Evolutionary conservation across 2,329 filamentous ascomycete species (phyloP), one percentile per base, ranked within the genome.

Genomic region (Magnaporthiopsis incrustans): DNA sequence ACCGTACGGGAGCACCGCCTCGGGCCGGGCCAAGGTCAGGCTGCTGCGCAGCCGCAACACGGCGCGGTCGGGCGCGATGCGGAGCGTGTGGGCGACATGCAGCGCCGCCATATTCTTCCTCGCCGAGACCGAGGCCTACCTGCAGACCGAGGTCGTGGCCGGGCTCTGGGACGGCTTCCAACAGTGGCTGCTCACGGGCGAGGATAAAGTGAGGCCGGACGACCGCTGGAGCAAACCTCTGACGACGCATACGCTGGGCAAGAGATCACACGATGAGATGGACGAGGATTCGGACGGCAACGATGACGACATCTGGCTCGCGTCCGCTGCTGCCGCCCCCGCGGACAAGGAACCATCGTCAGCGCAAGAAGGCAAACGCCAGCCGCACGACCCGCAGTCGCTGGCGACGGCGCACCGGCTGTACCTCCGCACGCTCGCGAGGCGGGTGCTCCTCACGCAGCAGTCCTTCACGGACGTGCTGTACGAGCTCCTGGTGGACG

Each of bases 61-160:
- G 32, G 73, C 78, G 22, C 83, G 94, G 25, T 82, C 84, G 5
- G 80, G 82, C 44, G 82, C 85, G 0, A 89, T 96, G 82, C 86
- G 95, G 22, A 89, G 87, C 67, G 85, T 94, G 0, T 99, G 95
- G 95, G 94, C 92, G 0, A 96, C 91, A 0, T 89, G 90, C 69
- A 92, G 90, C 71, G 90, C 92, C 2, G 89, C 91, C 1, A 85
- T 96, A 4, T 97, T 97, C 77, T 90, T 98, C 69, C 81, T 98
- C 4, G 91, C 90, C 0, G 93, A 97, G 73, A 89, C 91, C 18
- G 90, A 94, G 68, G 87, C 87, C 3, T 98, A 96, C 70, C 86
- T 98, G 59, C 94, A 97, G 74, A 91, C 90, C 1, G 92, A 97
- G 71, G 88, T 98, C 8, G 88, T 97, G 18, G 85, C 88, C 66